Percentiles rank a stretch among this genome's conserved stretches.
These are phyloP conservation scores for Syncephalastrum monosporum DNA, from an alignment of 371 early-diverging fungal species.

Conservation along the genomic window DNA sequence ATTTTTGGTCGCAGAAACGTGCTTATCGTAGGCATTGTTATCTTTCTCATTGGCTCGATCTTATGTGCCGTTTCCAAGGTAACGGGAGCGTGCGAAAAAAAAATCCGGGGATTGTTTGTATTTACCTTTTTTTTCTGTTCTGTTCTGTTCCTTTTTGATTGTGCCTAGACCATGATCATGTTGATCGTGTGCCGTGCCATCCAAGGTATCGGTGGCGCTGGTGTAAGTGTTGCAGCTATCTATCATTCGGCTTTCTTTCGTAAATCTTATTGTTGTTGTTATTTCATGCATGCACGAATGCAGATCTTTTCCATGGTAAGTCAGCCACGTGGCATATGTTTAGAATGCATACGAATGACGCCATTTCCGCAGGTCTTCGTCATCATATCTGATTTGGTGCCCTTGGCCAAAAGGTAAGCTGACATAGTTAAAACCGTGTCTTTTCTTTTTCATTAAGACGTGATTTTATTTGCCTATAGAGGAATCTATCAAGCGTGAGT, in stretches of 20 bases:
- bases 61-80: constrained; percentile 57
- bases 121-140: not conserved
- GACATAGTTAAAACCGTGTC: no score
- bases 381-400: constrained; percentile 61
- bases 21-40: constrained; percentile 49
- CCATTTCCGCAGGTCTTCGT: constrained; percentile 39
- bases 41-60: constrained; percentile 64
- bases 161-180: constrained; percentile 46
- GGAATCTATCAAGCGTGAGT: constrained; percentile 54
- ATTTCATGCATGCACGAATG: constrained; percentile 12
- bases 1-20: constrained; percentile 74
- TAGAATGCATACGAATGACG: not conserved
- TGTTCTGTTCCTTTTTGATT: no score
- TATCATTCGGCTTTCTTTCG: constrained; percentile 22
- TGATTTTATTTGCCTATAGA: constrained; percentile 7
- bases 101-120: not conserved
- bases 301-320: constrained; percentile 12
- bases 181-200: constrained; percentile 63
- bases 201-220: constrained; percentile 64
- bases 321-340: not conserved
- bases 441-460: no score
- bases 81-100: constrained; percentile 12
- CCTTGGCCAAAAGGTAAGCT: constrained; percentile 34
- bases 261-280: no score
- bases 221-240: constrained; percentile 7